phyloP scores from a whole-genome alignment of 257 asterid species.

The Solanum okadae region DNA sequence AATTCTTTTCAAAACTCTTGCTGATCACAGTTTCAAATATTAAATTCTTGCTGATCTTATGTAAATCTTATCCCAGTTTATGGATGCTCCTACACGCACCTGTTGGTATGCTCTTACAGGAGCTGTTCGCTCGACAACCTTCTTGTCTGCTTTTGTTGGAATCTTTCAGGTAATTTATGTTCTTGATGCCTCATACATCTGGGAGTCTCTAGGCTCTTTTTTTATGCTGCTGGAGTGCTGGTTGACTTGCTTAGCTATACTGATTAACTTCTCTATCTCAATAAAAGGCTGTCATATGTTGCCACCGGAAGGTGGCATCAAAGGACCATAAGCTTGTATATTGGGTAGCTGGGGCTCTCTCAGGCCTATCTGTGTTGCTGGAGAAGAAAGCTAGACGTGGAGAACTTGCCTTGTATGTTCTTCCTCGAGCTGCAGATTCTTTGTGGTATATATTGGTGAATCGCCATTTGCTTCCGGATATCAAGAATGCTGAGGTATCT shows the following conservation, averaged over 20 bases:
- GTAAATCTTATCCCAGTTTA: constrained; percentile 44
- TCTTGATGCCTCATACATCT: neutral
- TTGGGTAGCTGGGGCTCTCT: constrained; percentile 86
- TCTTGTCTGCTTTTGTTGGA: constrained; percentile 95
- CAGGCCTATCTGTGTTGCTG: constrained; percentile 84
- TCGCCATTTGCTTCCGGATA: constrained; percentile 47
- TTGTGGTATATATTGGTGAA: constrained; percentile 90
- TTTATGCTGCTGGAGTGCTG: neutral
- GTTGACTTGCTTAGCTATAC: constrained; percentile 2
- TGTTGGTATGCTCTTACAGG: constrained; percentile 84
- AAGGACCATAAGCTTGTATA: constrained; percentile 94
- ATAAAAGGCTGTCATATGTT: constrained; percentile 78
- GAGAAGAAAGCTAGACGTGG: constrained; percentile 98
- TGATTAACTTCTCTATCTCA: constrained; percentile 25
- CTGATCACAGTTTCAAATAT: neutral
- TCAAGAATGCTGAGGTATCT: constrained; percentile 7
- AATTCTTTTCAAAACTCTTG: neutral
- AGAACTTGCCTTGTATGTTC: constrained; percentile 91
- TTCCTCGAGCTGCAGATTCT: constrained; percentile 97
- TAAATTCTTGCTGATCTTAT: neutral
- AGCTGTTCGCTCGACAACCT: constrained; percentile 87
- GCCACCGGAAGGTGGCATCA: constrained; percentile 78
- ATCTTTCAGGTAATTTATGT: constrained; percentile 72
- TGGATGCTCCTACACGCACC: constrained; percentile 86
- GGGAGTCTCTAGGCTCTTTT: neutral